Base-by-base conservation (phyloP, 371 early-diverging fungal species). In the Mucor velutinosus region DNA sequence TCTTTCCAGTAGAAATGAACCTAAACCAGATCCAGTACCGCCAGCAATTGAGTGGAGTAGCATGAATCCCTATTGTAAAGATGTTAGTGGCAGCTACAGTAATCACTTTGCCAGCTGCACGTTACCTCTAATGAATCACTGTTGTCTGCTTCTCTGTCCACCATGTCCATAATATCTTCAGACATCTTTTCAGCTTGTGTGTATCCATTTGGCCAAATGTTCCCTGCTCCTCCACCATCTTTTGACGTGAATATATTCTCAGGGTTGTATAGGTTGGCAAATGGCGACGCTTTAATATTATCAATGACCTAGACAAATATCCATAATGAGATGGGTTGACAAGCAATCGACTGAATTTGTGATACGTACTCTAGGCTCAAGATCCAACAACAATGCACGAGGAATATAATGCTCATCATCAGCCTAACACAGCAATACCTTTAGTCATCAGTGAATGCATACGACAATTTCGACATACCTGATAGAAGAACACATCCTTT, bases 401-500 rank as follows among this genome's bases (percentile, higher is more conserved):
- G 99, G 99, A 67, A 98, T 94, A 74, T 94, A 97, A 70, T 94
- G 95, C 70, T 92, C 94, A 73, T 97, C 95, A 74, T 96, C 96
- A 19, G 97, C 95, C 88, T 95, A 23, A 25, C 10, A 77, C 19
- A 41, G 23, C 41, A 37, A 29, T 15, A 7, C 17, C 12, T 21
- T 63, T 15, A 58, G 25, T 45, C 17, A 23, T 33, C 6, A 41
- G n/a, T 27, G 1, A 23, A 8, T 37, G 7, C 37, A 14, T 4
- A 14, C 32, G 19, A 32, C 14, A 29, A 2, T 27, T 27, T 4
- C 63, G 12, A 33, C 64, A 65, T 76, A 93, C 95, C 80, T 99
- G 99, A 80, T 99, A 99, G 76, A 99, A 99, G 73, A 99, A 99
- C 29, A 97, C 97, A 75, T 99, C 99, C 82, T 99, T 99, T 71